Evolutionary conservation across 257 asterid genomes (phyloP).

Genomic region (Cordia subcordata): DNA sequence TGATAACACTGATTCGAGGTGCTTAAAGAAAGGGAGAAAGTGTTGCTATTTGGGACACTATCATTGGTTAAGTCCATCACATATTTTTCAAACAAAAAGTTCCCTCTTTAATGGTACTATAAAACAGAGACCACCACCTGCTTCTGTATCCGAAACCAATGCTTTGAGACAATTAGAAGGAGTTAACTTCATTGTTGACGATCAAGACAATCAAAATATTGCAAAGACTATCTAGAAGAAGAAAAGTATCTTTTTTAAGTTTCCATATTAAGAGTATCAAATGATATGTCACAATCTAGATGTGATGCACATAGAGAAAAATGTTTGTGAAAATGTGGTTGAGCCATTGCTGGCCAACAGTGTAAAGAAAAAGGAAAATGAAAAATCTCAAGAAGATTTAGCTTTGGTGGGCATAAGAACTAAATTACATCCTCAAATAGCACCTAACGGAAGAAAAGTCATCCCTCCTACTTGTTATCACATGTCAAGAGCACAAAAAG

Average conservation of each 20-base stretch:
- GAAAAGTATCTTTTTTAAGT: background rate
- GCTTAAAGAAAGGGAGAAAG: background rate
- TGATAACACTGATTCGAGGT: background rate
- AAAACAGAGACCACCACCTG: background rate
- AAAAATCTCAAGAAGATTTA: background rate
- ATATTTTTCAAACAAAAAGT: no score
- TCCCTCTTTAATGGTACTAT: background rate
- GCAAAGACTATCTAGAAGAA: background rate
- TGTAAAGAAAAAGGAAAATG: slow-evolving; percentile 2
- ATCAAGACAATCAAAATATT: background rate
- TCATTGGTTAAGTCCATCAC: background rate
- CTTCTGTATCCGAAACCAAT: background rate
- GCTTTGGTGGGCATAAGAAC: background rate
- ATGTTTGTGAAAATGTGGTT: slow-evolving; percentile 9
- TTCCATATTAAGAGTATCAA: background rate
- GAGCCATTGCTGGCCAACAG: background rate
- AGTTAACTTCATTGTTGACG: background rate
- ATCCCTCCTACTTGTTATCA: background rate
- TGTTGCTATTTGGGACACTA: background rate
- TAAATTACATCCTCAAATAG: background rate
- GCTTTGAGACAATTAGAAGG: background rate
- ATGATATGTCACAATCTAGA: no score
- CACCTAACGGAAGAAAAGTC: background rate
- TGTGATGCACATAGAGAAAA: slow-evolving; percentile 1
- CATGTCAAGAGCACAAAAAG: no score